phyloP scores from a whole-genome alignment of 2,329 filamentous ascomycete species.

The Chalara sp. region DNA sequence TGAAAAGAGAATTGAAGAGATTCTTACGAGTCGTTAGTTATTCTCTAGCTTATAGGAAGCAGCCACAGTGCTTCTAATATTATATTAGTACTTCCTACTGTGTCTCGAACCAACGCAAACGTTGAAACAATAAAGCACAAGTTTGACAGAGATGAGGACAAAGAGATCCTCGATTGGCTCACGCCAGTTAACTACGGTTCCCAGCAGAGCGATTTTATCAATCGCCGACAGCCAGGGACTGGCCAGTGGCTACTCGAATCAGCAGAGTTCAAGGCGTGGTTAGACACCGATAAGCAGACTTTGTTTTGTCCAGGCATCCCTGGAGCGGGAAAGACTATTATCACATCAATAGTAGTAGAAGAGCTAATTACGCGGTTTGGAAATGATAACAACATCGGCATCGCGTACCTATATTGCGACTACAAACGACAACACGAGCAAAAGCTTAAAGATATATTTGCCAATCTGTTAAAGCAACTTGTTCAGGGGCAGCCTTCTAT shows the following conservation, averaged over 20 bases:
- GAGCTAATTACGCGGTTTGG: not conserved
- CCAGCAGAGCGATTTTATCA: too few relatives aligned
- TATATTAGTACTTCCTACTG: too few relatives aligned
- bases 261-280: not conserved
- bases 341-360: not conserved
- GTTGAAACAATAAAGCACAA: too few relatives aligned
- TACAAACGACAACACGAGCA: not conserved
- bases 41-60: too few relatives aligned
- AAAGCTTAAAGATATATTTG: not conserved
- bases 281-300: not conserved
- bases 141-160: too few relatives aligned
- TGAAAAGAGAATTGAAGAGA: too few relatives aligned
- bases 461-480: not conserved
- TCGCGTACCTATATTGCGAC: conserved; percentile 10
- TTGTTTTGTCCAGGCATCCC: not conserved
- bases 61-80: too few relatives aligned
- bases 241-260: not conserved
- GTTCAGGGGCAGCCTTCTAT: not conserved
- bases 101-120: too few relatives aligned
- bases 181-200: too few relatives aligned
- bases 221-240: not conserved
- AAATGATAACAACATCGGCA: not conserved
- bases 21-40: too few relatives aligned
- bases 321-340: not conserved
- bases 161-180: too few relatives aligned